Evolutionary conservation across 495 filamentous ascomycete genomes (phyloP).

Genomic region (Neurospora africana): DNA sequence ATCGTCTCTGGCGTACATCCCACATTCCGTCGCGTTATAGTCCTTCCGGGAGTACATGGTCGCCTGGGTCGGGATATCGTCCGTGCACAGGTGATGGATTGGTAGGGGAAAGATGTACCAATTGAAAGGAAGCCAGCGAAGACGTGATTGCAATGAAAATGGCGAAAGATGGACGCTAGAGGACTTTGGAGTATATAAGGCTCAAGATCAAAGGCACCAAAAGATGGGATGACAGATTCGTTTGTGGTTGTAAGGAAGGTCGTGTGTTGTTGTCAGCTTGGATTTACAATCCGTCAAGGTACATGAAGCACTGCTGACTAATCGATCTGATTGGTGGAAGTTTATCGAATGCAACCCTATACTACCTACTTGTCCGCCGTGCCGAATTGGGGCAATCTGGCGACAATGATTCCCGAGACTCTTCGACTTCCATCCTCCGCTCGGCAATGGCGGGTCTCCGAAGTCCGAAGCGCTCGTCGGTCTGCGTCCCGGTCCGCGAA

Average conservation of each 20-base stretch:
- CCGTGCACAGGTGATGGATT: not conserved
- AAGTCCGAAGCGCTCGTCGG: not conserved
- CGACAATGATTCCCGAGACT: not conserved
- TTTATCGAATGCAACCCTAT: not conserved
- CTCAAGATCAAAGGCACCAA: not conserved
- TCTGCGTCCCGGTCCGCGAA: not conserved
- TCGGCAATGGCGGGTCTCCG: not conserved
- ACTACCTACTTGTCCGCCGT: not conserved
- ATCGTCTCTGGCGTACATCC: not conserved
- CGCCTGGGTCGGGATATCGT: not conserved
- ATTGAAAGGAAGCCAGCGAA: not conserved
- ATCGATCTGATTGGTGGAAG: not conserved
- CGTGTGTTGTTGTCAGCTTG: not conserved
- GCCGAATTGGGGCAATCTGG: not conserved
- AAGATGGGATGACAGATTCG: not conserved
- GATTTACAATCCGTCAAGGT: not conserved
- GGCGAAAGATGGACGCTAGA: not conserved
- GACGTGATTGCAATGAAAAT: not conserved
- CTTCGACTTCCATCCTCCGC: not conserved
- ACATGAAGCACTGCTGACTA: not conserved
- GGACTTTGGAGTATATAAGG: not conserved
- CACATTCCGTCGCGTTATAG: not conserved
- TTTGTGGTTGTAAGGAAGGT: not conserved
- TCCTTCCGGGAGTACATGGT: not conserved
- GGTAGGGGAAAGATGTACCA: not conserved